Evolutionary conservation across 345 rosid genomes (phyloP).

Genomic region (Hypericum perforatum): DNA sequence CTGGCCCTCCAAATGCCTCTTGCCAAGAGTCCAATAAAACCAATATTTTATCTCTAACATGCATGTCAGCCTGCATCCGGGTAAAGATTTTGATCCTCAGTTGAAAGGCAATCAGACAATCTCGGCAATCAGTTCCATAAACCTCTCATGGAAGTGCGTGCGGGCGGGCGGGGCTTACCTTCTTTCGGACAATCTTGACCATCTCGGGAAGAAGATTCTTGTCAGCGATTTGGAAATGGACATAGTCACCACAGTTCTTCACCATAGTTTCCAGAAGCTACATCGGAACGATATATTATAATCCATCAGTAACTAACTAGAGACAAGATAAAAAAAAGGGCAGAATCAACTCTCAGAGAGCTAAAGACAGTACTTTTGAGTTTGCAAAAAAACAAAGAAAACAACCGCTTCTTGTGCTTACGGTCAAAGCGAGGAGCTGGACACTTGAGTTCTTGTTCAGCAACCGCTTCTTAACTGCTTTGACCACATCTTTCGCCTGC

Average conservation of each 20-base stretch:
- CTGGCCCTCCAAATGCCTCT: constrained; percentile 97
- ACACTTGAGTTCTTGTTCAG: constrained; percentile 73
- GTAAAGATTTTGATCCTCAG: neutral
- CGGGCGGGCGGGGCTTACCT: constrained; percentile 29
- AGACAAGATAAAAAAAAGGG: too few species aligned
- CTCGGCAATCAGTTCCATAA: neutral
- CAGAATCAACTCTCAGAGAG: neutral
- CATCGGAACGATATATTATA: constrained; percentile 4
- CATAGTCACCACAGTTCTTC: constrained; percentile 86
- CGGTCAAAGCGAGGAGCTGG: constrained; percentile 89
- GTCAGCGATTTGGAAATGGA: constrained; percentile 84
- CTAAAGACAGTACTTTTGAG: neutral
- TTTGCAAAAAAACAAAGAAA: neutral
- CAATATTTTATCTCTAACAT: constrained; percentile 78
- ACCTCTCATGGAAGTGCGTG: neutral
- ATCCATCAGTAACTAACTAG: too few species aligned
- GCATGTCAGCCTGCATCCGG: constrained; percentile 64
- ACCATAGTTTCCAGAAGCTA: constrained; percentile 95
- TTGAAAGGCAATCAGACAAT: too few species aligned
- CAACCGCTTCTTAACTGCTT: constrained; percentile 81
- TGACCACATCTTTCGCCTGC: constrained; percentile 85
- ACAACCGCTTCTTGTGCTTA: constrained; percentile 13
- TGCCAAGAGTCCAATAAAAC: constrained; percentile 89
- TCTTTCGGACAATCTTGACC: constrained; percentile 80
- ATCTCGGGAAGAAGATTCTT: constrained; percentile 70